phyloP scores from a whole-genome alignment of 306 rosid species.

The Calophaca sinica region DNA sequence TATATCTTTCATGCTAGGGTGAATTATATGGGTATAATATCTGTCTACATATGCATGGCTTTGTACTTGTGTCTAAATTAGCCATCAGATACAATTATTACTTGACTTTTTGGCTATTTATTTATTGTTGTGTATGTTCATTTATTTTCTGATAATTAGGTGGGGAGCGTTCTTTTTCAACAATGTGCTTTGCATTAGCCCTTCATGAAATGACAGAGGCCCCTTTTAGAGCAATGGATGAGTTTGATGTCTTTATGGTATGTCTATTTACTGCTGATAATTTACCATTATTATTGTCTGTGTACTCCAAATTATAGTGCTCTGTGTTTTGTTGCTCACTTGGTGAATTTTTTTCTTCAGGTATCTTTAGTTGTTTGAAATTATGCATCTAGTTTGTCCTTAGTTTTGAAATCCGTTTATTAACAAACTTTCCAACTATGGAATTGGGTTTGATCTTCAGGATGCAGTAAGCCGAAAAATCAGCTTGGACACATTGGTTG shows the following conservation, averaged over 20 bases:
- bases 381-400: not conserved
- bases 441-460: conserved; percentile 55
- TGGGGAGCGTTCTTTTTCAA: conserved; percentile 96
- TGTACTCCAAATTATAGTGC: not conserved
- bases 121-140: not conserved
- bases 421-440: conserved; percentile 24
- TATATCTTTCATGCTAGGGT: not conserved
- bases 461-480: conserved; percentile 95
- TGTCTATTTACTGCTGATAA: conserved; percentile 7
- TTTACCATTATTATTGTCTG: not conserved
- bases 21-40: not conserved
- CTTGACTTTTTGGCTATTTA: not conserved
- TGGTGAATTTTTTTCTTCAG: not conserved
- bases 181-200: conserved; percentile 89
- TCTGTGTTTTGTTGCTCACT: not conserved
- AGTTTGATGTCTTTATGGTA: conserved; percentile 98
- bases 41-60: not conserved
- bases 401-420: not conserved
- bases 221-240: conserved; percentile 97
- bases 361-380: conserved; percentile 2
- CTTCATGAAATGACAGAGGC: conserved; percentile 97
- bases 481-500: conserved; percentile 89
- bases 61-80: not conserved
- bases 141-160: conserved; percentile 55
- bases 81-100: not conserved